phyloP scores from a whole-genome alignment of 805 yeast species.

The Pichia exigua region DNA sequence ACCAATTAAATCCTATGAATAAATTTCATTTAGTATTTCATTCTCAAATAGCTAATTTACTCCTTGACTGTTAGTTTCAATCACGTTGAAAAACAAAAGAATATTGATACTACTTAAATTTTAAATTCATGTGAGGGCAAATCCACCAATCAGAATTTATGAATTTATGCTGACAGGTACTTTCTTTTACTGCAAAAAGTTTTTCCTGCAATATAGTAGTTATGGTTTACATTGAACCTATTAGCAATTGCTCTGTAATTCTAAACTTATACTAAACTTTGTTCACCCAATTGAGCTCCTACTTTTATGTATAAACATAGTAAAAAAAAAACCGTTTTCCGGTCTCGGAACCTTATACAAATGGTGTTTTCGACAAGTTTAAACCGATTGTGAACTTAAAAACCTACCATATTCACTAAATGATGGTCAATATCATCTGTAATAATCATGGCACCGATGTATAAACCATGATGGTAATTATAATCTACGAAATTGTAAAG shows the following conservation, averaged over 20 bases:
- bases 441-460: background rate
- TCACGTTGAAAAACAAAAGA: no score
- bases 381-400: background rate
- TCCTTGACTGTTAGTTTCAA: no score
- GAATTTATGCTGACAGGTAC: background rate
- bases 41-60: no score
- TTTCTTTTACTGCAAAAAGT: background rate
- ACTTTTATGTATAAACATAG: background rate
- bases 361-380: background rate
- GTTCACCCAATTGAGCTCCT: background rate
- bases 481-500: background rate
- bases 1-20: no score
- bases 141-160: background rate
- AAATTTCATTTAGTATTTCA: no score
- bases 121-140: background rate
- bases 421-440: background rate
- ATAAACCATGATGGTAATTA: background rate
- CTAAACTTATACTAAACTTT: no score
- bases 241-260: background rate
- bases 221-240: background rate
- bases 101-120: background rate
- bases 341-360: background rate
- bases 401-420: background rate
- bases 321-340: background rate
- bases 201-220: background rate